Percentiles rank a stretch among this genome's conserved stretches.
phyloP scores from a whole-genome alignment of 78 protist genomes.

The Isochrysis galbana region DNA sequence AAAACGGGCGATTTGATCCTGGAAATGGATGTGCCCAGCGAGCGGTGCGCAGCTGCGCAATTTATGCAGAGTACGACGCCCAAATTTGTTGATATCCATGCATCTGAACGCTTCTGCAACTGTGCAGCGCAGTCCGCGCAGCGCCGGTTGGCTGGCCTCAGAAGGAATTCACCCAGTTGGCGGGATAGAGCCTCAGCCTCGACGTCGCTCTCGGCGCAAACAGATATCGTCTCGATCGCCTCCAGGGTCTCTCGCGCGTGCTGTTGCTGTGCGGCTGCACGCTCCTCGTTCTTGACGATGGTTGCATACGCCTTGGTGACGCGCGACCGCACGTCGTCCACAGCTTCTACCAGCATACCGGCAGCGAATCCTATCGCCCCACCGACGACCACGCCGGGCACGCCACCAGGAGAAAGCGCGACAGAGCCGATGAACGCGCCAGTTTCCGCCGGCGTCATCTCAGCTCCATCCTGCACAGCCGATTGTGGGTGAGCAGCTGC shows the following conservation, averaged over 20 bases:
- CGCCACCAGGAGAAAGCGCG: neutral
- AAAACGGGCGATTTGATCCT: neutral
- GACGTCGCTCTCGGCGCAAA: neutral
- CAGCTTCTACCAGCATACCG: neutral
- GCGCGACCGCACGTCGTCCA: neutral
- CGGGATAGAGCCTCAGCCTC: neutral
- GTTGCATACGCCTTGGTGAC: neutral
- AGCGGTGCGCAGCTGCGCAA: conserved; percentile 46
- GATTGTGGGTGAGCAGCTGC: neutral
- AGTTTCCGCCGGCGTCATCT: neutral
- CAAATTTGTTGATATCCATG: conserved; percentile 29
- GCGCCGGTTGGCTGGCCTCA: neutral
- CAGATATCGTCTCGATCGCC: neutral
- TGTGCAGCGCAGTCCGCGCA: conserved; percentile 4
- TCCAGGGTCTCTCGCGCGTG: neutral
- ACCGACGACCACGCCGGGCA: neutral
- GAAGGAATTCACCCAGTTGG: neutral
- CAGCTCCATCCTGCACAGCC: neutral
- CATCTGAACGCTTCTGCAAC: neutral
- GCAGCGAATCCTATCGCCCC: neutral
- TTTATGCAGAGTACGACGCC: conserved; percentile 41
- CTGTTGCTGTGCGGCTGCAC: neutral
- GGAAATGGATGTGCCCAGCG: neutral
- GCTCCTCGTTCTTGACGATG: neutral
- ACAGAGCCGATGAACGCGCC: neutral